phyloP scores from a whole-genome alignment of 148 eudicot genomes.

The Rhododendron ovatum region DNA sequence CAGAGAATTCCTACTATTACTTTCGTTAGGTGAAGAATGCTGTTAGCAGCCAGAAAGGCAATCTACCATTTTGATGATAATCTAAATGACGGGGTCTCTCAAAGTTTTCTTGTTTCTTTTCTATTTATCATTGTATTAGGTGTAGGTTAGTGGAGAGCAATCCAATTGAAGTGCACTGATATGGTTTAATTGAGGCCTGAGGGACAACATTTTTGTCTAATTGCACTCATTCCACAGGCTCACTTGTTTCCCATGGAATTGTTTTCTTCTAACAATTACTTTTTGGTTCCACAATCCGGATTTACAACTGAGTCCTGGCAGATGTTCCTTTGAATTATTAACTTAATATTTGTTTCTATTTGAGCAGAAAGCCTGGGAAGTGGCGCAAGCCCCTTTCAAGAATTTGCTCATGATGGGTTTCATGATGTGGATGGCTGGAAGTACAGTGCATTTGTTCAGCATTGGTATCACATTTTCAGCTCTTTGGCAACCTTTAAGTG shows the following conservation, averaged over 20 bases:
- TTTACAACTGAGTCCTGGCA: neutral
- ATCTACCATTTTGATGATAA: neutral
- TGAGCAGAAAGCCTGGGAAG: conserved; percentile 97
- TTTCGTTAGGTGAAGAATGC: neutral
- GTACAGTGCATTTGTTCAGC: conserved; percentile 95
- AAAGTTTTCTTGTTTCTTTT: neutral
- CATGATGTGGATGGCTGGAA: conserved; percentile 99
- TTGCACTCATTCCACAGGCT: neutral
- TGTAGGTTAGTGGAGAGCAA: neutral
- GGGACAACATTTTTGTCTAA: neutral
- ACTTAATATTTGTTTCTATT: neutral
- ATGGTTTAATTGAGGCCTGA: neutral
- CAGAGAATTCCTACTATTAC: neutral
- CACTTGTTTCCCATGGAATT: neutral
- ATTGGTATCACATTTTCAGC: conserved; percentile 97
- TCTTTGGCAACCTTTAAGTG: conserved; percentile 86
- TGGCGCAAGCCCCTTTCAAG: conserved; percentile 89
- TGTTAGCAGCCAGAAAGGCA: neutral
- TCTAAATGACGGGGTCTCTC: neutral
- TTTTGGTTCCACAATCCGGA: neutral
- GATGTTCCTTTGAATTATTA: neutral
- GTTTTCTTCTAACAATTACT: neutral
- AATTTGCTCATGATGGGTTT: conserved; percentile 96
- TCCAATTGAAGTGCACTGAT: neutral
- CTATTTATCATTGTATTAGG: neutral